Evolutionary conservation across 306 rosid genomes (phyloP), one percentile per base, ranked within the genome.

Genomic region (Aeschynomene evenia): DNA sequence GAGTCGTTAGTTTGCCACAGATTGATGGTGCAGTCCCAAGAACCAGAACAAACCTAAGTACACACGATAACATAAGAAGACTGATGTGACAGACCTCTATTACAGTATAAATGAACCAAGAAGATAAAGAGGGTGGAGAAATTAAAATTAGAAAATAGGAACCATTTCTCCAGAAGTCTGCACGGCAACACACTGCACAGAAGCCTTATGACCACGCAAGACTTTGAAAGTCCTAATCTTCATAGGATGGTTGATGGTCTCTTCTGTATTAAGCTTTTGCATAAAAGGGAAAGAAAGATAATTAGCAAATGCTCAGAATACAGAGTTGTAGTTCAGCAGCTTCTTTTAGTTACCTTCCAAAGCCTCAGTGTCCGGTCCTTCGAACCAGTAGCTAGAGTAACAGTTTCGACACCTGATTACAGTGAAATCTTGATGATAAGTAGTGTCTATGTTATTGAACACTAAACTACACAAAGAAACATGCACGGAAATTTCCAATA

Each of bases 21-120:
- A 70, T 84, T 94, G 85, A 94, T 89, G 28, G 83, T 85, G 74
- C 79, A 83, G 86, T 94, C 99, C 97, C 99, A 91, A 70, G 97
- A 88, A 79, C 96, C 95, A 31, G 99, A 94, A 77, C 99, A 94
- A 52, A 94, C 79, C 97, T 94, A 79, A 50, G 49, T 21, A 79
- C 6, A 74, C 57, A 59, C 15, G 71, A 78, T 11, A 43, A 21
- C 34, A 67, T 19, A 58, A 60, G 59, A 19, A 71, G 33, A 46
- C 34, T 52, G 24, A 59, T 63, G 75, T 68, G 42, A 78, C 43
- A 33, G 52, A 80, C 62, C 22, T 64, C 19, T 9, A 29, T 36
- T 14, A 66, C 37, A 59, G 21, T 54, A 75, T 4, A 66, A 12
- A 70, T 55, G 14, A 45, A 61, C 11, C 49, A 43, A 22, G 9